Conservation (phyloP, 2,329 filamentous ascomycete genomes). For the Diaporthe sp. region DNA sequence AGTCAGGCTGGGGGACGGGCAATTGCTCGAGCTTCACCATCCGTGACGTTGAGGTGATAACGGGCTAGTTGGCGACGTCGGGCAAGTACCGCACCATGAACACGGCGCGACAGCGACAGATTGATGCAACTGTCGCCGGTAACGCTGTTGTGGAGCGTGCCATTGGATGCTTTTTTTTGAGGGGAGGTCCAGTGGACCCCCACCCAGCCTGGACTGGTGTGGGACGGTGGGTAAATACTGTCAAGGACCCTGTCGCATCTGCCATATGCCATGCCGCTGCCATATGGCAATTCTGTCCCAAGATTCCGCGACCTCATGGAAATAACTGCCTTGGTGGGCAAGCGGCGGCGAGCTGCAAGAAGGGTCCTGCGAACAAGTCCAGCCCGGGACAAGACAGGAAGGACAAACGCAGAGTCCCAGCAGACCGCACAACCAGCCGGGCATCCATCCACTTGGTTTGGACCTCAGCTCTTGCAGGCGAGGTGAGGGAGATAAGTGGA, state of each 20-base stretch:
- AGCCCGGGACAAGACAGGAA: neutral
- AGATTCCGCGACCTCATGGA: neutral
- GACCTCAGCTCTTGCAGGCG: neutral
- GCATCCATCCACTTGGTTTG: conserved; percentile 26
- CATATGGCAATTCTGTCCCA: conserved; percentile 30
- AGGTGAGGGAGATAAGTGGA: neutral
- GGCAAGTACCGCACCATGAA: conserved; percentile 26
- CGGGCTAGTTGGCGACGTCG: conserved; percentile 27
- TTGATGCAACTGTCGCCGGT: conserved; percentile 30
- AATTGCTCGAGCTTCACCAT: conserved; percentile 25
- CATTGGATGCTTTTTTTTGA: conserved; percentile 13
- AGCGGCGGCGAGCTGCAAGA: conserved; percentile 23
- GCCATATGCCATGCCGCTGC: conserved; percentile 27
- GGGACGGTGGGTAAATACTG: conserved; percentile 21
- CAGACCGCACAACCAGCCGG: neutral
- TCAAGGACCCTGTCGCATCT: conserved; percentile 27
- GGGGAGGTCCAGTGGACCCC: conserved; percentile 22
- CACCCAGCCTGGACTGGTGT: conserved; percentile 27
- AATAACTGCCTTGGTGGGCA: neutral
- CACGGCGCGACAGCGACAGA: conserved; percentile 28
- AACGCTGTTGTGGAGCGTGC: conserved; percentile 19
- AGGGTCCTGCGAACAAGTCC: conserved; percentile 7
- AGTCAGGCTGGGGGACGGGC: conserved; percentile 30
- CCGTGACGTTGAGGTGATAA: conserved; percentile 30
- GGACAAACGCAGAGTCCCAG: neutral